Conservation (phyloP, 1,284 basidiomycete genomes). For the Paramarasmius palmivorus region DNA sequence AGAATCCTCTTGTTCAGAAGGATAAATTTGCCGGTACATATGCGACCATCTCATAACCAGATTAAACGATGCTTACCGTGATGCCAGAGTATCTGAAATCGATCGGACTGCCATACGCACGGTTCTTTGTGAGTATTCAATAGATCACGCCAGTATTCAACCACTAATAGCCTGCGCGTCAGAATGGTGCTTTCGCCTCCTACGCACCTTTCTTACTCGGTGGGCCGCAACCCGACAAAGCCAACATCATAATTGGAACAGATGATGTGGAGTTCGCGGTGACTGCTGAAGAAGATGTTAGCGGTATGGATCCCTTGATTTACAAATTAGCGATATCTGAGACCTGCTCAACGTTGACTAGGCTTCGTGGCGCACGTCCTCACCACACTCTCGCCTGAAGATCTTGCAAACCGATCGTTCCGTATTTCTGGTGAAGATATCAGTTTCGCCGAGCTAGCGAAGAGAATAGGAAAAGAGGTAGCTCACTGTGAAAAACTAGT, state of each 20-base stretch:
- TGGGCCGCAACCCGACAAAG: too few relatives aligned
- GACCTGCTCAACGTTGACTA: background rate
- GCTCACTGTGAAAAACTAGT: constrained; percentile 18
- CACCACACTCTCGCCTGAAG: constrained; percentile 23
- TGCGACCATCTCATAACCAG: background rate
- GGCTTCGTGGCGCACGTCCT: constrained; percentile 30
- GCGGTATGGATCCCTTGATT: too few relatives aligned
- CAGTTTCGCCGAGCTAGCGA: constrained; percentile 20
- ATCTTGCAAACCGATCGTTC: constrained; percentile 22
- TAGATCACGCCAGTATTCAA: too few relatives aligned
- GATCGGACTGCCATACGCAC: background rate
- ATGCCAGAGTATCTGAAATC: constrained; percentile 4
- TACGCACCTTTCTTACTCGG: background rate
- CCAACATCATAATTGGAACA: too few relatives aligned
- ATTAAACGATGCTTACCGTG: background rate
- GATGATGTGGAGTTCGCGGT: too few relatives aligned
- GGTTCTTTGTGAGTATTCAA: constrained; percentile 8
- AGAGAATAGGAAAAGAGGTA: constrained; percentile 15
- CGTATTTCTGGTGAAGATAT: constrained; percentile 28
- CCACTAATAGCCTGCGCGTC: too few relatives aligned
- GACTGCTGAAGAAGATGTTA: too few relatives aligned
- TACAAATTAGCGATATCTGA: too few relatives aligned
- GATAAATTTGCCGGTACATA: constrained; percentile 15
- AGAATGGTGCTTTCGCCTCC: background rate
- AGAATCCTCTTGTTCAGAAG: constrained; percentile 10